Evolutionary conservation across 768 basidiomycete genomes (phyloP).

Genomic region (Pisolithus marmoratus): DNA sequence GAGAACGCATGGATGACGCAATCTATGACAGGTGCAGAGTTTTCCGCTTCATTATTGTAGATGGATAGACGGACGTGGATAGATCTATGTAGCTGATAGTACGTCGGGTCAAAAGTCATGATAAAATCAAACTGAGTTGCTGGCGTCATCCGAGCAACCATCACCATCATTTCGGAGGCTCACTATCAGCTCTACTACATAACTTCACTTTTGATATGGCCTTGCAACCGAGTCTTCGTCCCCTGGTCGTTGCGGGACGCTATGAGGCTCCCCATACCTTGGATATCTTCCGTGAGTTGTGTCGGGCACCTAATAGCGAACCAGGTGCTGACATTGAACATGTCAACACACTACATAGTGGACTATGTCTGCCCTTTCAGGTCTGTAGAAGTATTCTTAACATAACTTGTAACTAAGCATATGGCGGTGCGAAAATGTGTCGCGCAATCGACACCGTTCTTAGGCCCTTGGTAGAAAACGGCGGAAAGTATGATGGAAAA

Average conservation of each 20-base stretch:
- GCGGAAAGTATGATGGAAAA: conserved; percentile 63
- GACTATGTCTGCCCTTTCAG: conserved; percentile 88
- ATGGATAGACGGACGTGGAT: too few relatives aligned
- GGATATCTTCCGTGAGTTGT: conserved; percentile 64
- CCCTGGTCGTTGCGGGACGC: conserved; percentile 57
- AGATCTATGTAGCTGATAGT: too few relatives aligned
- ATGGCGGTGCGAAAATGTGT: conserved; percentile 52
- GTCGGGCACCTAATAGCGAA: not conserved
- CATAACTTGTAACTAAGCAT: not conserved
- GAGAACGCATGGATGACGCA: too few relatives aligned
- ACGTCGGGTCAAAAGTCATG: not conserved
- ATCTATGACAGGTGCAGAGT: too few relatives aligned
- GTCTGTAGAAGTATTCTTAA: conserved; percentile 23
- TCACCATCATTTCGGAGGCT: not conserved
- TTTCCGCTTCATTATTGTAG: too few relatives aligned
- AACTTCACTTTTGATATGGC: conserved; percentile 59
- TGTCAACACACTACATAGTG: conserved; percentile 36
- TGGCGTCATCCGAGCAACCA: not conserved
- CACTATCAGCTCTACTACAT: not conserved
- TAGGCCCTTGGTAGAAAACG: conserved; percentile 49
- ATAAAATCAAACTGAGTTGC: not conserved
- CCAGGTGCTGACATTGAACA: not conserved
- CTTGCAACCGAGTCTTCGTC: conserved; percentile 65
- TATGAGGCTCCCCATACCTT: conserved; percentile 66
- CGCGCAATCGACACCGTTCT: conserved; percentile 54